Percentiles rank a stretch among this genome's conserved stretches.
Conservation (phyloP, 1,284 basidiomycete genomes). For the Porodaedalea pini region DNA sequence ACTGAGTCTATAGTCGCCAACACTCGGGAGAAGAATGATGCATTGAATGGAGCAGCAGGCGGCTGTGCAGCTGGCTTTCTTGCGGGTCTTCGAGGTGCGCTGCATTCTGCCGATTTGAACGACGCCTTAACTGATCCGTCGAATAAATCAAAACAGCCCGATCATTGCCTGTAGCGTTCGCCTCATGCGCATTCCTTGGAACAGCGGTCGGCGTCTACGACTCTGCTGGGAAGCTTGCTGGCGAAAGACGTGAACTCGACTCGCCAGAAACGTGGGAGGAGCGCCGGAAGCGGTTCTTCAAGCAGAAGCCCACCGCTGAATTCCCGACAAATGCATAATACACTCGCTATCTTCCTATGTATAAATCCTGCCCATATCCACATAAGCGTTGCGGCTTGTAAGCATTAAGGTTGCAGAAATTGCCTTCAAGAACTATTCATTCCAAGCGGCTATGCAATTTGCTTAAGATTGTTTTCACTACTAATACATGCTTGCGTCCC, state of each 20-base stretch:
- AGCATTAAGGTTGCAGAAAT: no score
- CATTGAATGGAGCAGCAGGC: slow-evolving; percentile 81
- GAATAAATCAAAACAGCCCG: slow-evolving; percentile 50
- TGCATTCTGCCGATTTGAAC: slow-evolving; percentile 24
- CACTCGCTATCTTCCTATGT: neutral
- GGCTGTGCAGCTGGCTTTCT: slow-evolving; percentile 93
- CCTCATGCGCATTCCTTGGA: slow-evolving; percentile 77
- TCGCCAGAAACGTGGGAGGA: slow-evolving; percentile 49
- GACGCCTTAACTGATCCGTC: no score
- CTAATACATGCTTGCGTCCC: neutral
- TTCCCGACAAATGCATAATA: slow-evolving; percentile 16
- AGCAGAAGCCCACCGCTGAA: slow-evolving; percentile 35
- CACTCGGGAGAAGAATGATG: slow-evolving; percentile 75
- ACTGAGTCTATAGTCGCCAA: slow-evolving; percentile 83
- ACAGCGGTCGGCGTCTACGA: slow-evolving; percentile 82
- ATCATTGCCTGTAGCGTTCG: slow-evolving; percentile 82
- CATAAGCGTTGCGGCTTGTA: no score
- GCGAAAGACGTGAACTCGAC: slow-evolving; percentile 33
- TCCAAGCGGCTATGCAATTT: neutral
- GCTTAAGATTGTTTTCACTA: neutral
- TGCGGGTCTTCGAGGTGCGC: slow-evolving; percentile 76
- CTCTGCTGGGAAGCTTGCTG: slow-evolving; percentile 67
- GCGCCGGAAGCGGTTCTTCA: slow-evolving; percentile 70
- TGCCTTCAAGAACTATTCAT: neutral
- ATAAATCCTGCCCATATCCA: no score